Base-by-base conservation (phyloP, 805 yeast species). In the Ogataea haglerorum region DNA sequence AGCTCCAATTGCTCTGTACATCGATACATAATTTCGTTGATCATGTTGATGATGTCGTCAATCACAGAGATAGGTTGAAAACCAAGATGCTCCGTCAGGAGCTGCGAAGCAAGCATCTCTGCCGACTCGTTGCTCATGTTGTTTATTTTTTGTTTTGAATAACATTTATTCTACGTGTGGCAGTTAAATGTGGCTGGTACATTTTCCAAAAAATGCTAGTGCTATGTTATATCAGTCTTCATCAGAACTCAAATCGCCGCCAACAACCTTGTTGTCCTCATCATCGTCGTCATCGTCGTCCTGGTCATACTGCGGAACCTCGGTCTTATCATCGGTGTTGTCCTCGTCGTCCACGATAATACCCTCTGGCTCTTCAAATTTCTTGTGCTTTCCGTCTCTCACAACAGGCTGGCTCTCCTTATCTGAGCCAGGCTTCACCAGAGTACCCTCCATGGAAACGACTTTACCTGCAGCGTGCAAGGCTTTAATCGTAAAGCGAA, bases 21-120 rank as follows among this genome's bases (percentile, higher is more conserved):
- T 51, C 82, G 80, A 63, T 85, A 84, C 80, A 88, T 75, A 19
- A 87, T 77, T 37, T 80, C 88, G 55, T 89, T 89, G 17, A 87
- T 93, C 1, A 88, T 85, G 60, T 89, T 88, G 51, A 89, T 86
- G 10, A 90, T 82, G 54, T 87, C 95, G 53, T 90, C 97, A 5
- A 90, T 73, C 10, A 89, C 65, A 0, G 90, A 76, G 8, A 88
- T 73, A 0, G 96, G 95, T 6, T 93, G 85, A 54, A 76, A 86
- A 25, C 86, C 95, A 25, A 90, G 65, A 57, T 89, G 96, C 62
- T 89, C 96, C 1, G 95, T 85, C 36, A 90, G 68, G 13, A 88
- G 52, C 30, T 75, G 70, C 7, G 75, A 72, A 1, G 50, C 45
- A 9, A 43, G 37, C 48, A 49, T 30, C 36, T 51, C 56, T 8